Percentiles rank a stretch among this genome's conserved stretches.
Evolutionary conservation across 176 grass and related monocot genomes (phyloP).

Genomic region (Zea luxurians): DNA sequence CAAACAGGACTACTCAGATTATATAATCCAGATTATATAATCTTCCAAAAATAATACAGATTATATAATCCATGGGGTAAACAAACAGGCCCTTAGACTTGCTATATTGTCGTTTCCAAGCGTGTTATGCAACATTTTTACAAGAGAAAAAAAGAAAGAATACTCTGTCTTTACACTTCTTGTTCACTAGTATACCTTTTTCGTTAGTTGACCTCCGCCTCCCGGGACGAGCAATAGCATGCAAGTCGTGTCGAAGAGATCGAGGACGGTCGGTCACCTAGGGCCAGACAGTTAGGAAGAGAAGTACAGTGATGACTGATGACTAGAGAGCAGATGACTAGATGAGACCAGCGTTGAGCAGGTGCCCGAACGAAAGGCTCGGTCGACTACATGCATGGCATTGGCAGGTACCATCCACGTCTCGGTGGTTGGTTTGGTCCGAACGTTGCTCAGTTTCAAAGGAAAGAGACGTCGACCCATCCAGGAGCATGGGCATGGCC

Average conservation of each 20-base stretch:
- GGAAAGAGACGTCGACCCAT: neutral
- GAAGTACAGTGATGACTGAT: too few species aligned
- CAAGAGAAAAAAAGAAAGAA: neutral
- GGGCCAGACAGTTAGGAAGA: too few species aligned
- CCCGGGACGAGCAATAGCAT: neutral
- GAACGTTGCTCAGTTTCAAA: conserved; percentile 23
- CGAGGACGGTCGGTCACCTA: too few species aligned
- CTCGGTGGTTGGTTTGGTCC: neutral
- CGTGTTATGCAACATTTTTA: neutral
- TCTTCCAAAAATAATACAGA: too few species aligned
- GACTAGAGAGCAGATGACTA: too few species aligned
- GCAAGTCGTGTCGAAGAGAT: neutral
- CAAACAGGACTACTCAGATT: too few species aligned
- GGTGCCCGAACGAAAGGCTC: neutral
- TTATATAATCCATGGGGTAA: too few species aligned
- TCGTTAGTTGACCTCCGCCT: neutral
- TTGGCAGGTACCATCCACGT: neutral
- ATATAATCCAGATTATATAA: too few species aligned
- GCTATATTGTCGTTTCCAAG: neutral
- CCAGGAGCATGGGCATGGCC: neutral
- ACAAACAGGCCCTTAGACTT: too few species aligned
- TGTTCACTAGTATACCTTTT: neutral
- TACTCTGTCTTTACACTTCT: neutral
- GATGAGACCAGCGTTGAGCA: neutral
- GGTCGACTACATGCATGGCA: neutral